Conservation (phyloP, 2,329 filamentous ascomycete species). For the Hortaea werneckii region DNA sequence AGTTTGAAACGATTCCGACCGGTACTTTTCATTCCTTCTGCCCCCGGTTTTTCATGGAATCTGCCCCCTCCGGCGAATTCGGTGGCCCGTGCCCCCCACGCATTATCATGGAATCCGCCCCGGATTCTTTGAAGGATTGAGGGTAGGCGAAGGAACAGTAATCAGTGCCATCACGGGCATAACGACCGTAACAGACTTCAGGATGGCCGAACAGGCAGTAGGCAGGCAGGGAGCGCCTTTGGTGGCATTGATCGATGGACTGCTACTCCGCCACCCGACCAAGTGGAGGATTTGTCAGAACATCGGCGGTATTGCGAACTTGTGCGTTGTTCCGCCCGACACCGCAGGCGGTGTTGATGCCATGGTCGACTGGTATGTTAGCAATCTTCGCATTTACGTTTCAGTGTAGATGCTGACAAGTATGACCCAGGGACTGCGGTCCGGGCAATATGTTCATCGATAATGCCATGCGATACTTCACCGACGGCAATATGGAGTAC, state of each 20-base stretch:
- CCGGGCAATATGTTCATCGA: constrained; percentile 19
- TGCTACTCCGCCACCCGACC: constrained; percentile 7
- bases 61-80: too few species aligned
- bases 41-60: too few species aligned
- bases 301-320: constrained; percentile 18
- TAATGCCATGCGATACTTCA: constrained; percentile 15
- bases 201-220: not conserved
- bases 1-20: too few species aligned
- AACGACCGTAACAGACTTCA: not conserved
- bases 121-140: too few species aligned
- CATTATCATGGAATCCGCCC: too few species aligned
- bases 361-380: constrained; percentile 8
- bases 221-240: not conserved
- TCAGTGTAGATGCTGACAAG: too few species aligned
- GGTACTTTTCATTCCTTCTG: too few species aligned
- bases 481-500: constrained; percentile 12
- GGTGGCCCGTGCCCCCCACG: too few species aligned
- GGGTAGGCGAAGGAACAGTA: too few species aligned
- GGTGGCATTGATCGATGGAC: not conserved
- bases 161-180: not conserved
- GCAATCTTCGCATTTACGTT: too few species aligned
- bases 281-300: constrained; percentile 16
- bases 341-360: constrained; percentile 5
- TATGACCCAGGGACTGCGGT: not conserved
- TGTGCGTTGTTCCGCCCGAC: constrained; percentile 16